phyloP scores from a whole-genome alignment of 2,329 filamentous ascomycete genomes.

The Pseudogymnoascus sp. region DNA sequence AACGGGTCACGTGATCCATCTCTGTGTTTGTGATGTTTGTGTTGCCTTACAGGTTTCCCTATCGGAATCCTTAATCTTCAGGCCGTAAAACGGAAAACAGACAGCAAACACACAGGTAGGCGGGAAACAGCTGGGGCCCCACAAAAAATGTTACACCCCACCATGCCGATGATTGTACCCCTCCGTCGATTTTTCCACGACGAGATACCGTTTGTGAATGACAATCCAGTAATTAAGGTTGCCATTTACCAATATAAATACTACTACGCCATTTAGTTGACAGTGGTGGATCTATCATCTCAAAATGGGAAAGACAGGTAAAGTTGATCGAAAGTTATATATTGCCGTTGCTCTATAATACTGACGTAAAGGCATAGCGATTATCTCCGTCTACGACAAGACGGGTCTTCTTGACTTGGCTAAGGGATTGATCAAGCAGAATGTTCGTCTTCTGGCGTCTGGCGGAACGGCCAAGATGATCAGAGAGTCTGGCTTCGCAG shows the following conservation, averaged over 20 bases:
- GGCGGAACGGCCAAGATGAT: constrained; percentile 96
- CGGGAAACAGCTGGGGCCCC: constrained; percentile 1
- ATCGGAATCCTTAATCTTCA: not conserved
- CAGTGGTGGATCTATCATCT: constrained; percentile 9
- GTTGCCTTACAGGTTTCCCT: not conserved
- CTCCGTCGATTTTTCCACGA: constrained; percentile 9
- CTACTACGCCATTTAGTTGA: constrained; percentile 7
- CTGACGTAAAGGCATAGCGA: constrained; percentile 51
- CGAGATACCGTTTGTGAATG: constrained; percentile 9
- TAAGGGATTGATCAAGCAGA: constrained; percentile 80
- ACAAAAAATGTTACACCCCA: constrained; percentile 9
- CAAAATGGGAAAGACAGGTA: constrained; percentile 14
- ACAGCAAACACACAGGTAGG: not conserved
- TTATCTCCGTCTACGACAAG: constrained; percentile 98
- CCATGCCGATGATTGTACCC: constrained; percentile 9
- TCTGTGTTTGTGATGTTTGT: not conserved
- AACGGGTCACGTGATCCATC: not conserved
- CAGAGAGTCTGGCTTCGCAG: constrained; percentile 87
- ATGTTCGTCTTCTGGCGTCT: constrained; percentile 88
- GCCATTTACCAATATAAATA: constrained; percentile 8
- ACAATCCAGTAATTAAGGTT: constrained; percentile 9
- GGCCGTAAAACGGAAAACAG: not conserved
- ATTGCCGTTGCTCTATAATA: not conserved
- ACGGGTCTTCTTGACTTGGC: constrained; percentile 88
- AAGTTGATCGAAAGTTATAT: not conserved